A percentile compares a stretch with the other conserved stretches of the same genome.
phyloP scores from a whole-genome alignment of 1,284 basidiomycete genomes.

The Cutaneotrichosporon spelunceum region DNA sequence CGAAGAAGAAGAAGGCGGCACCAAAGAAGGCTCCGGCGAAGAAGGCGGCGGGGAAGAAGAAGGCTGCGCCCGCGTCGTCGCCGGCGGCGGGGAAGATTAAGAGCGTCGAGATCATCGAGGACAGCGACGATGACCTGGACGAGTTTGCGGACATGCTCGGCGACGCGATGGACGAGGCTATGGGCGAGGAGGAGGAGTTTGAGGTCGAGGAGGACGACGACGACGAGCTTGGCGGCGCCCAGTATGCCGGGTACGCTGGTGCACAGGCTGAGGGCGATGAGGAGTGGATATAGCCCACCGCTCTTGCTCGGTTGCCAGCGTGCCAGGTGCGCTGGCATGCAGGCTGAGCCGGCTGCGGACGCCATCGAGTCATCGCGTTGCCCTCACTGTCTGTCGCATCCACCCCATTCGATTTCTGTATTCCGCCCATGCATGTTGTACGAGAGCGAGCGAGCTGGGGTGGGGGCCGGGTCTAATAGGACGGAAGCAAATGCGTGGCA shows the following conservation, averaged over 20 bases:
- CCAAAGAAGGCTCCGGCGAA: conserved; percentile 14
- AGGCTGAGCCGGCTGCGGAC: not conserved
- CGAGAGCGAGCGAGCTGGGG: not conserved
- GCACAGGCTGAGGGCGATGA: conserved; percentile 11
- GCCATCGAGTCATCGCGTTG: not conserved
- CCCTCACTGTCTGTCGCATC: not conserved
- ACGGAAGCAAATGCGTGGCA: not conserved
- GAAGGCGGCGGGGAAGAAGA: conserved; percentile 12
- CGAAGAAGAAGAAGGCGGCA: conserved; percentile 9
- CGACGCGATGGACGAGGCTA: conserved; percentile 35
- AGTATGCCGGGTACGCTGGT: conserved; percentile 20
- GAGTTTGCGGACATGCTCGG: conserved; percentile 46
- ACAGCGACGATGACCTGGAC: conserved; percentile 45
- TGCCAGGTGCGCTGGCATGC: not conserved
- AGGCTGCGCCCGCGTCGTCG: conserved; percentile 8
- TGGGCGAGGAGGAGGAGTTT: conserved; percentile 32
- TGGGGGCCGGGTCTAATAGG: not conserved
- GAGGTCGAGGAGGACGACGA: conserved; percentile 40
- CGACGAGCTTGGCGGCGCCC: conserved; percentile 39
- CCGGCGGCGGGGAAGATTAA: conserved; percentile 30
- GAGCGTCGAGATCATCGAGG: conserved; percentile 44
- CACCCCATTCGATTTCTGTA: not conserved
- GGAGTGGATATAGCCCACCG: conserved; percentile 21
- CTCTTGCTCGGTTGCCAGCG: not conserved
- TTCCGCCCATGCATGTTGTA: not conserved